Evolutionary conservation across 148 eudicot genomes (phyloP).

Genomic region (Nepenthes mirabilis): DNA sequence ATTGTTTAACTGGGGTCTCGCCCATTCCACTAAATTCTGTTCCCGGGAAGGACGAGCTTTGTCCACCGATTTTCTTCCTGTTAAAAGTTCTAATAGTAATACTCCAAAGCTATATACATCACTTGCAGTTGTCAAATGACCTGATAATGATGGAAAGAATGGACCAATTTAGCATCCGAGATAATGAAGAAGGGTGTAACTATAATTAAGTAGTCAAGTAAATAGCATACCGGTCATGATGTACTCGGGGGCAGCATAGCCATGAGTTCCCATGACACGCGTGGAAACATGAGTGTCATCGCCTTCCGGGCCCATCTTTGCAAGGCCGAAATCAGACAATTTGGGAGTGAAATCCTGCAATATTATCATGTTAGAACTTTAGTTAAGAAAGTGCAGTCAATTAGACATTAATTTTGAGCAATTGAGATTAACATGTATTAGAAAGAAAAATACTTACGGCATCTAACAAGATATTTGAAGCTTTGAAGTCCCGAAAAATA

Average conservation of each 20-base stretch:
- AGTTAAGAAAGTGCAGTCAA: background rate
- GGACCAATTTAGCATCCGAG: background rate
- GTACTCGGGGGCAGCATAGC: constrained; percentile 19
- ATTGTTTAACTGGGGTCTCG: constrained; percentile 50
- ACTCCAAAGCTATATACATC: constrained; percentile 97
- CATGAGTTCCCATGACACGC: constrained; percentile 15
- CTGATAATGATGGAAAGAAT: constrained; percentile 10
- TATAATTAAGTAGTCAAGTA: background rate
- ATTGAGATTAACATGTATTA: too few species aligned
- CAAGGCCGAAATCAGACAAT: constrained; percentile 18
- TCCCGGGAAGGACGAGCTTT: constrained; percentile 55
- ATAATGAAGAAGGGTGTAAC: background rate
- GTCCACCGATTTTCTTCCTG: constrained; percentile 70
- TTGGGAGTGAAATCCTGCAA: constrained; percentile 14
- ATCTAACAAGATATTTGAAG: constrained; percentile 84
- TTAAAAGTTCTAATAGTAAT: constrained; percentile 65
- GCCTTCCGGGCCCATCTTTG: constrained; percentile 16
- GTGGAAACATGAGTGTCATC: constrained; percentile 17
- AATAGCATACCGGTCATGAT: constrained; percentile 10
- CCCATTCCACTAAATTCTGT: constrained; percentile 79
- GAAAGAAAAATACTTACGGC: constrained; percentile 39
- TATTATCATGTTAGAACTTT: background rate
- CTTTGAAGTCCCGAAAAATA: constrained; percentile 81
- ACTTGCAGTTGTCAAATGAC: constrained; percentile 84
- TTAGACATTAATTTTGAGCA: background rate